Evolutionary conservation across 2,329 filamentous ascomycete species (phyloP), one percentile per base, ranked within the genome.

Genomic region (Neopestalotiopsis rosae): DNA sequence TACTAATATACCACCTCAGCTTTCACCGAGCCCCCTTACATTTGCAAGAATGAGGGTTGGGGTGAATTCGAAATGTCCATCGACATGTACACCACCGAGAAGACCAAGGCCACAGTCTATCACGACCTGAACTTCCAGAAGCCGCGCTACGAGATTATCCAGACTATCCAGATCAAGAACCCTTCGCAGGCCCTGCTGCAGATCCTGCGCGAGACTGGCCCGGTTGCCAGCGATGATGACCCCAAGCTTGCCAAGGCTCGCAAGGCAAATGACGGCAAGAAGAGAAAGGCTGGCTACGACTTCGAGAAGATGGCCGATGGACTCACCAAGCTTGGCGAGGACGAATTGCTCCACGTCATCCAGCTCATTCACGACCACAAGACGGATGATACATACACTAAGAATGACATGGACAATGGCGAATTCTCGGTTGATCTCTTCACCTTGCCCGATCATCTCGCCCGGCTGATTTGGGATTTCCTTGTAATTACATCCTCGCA

Each of bases 281-380:
- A 96, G 87, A 93, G 92, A 81, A 89, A 90, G 79, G 89, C 92
- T 74, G 84, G 85, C 65, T 86, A 83, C 74, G 96, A 99, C 81
- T 96, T 97, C 86, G 96, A 99, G 85, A 98, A 97, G 86, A 89
- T 99, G 75, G 96, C 95, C 40, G 95, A 98, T 69, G 94, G 92
- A 0, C 85, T 99, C 69, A 91, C 95, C 79, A 94, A 94, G 84
- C 89, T 99, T 32, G 89, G 89, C 72, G 76, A 99, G 84, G 96
- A 99, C 74, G 95, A 98, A 77, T 85, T 99, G 57, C 86, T 99
- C 71, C 93, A 96, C 74, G 94, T 98, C 30, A 97, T 99, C 70
- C 95, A 98, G 84, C 92, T 99, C 89, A 95, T 99, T 71, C 96
- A 98, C 81, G 96, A 99, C 83, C 94, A 98, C 84, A 98, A 98